These are phyloP conservation scores for Phlyctochytrium planicorne DNA, from an alignment of 192 early-diverging fungal species.

Conservation along the genomic window DNA sequence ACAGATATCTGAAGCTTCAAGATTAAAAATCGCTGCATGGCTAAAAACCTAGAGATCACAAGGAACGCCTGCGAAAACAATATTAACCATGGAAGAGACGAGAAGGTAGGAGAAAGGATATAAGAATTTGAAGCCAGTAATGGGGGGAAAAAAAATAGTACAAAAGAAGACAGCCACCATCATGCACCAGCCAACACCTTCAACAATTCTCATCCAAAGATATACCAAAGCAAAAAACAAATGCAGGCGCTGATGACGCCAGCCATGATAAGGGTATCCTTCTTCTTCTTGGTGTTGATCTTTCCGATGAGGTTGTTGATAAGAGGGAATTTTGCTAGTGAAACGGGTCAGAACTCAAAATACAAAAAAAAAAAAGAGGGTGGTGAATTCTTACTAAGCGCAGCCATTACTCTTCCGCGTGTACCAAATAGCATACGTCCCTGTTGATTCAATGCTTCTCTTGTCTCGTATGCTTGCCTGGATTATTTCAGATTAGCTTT, in stretches of 20 bases:
- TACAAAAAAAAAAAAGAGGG: constrained; percentile 8
- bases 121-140: too few species aligned
- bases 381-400: constrained; percentile 49
- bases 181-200: too few species aligned
- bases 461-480: constrained; percentile 74
- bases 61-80: too few species aligned
- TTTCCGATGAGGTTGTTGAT: constrained; percentile 69
- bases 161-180: too few species aligned
- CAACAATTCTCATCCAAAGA: too few species aligned
- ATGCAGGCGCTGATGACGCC: constrained; percentile 55
- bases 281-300: constrained; percentile 64
- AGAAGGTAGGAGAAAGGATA: too few species aligned
- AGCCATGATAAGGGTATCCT: constrained; percentile 73
- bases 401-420: constrained; percentile 51
- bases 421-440: constrained; percentile 54
- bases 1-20: too few species aligned
- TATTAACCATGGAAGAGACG: too few species aligned
- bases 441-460: constrained; percentile 66
- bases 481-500: constrained; percentile 7
- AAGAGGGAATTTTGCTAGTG: constrained; percentile 57
- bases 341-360: constrained; percentile 1
- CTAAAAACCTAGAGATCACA: too few species aligned
- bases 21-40: too few species aligned
- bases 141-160: too few species aligned
- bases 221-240: constrained; percentile 36